Evolutionary conservation across 805 yeast species (phyloP).

Genomic region (Clavispora asparagi): DNA sequence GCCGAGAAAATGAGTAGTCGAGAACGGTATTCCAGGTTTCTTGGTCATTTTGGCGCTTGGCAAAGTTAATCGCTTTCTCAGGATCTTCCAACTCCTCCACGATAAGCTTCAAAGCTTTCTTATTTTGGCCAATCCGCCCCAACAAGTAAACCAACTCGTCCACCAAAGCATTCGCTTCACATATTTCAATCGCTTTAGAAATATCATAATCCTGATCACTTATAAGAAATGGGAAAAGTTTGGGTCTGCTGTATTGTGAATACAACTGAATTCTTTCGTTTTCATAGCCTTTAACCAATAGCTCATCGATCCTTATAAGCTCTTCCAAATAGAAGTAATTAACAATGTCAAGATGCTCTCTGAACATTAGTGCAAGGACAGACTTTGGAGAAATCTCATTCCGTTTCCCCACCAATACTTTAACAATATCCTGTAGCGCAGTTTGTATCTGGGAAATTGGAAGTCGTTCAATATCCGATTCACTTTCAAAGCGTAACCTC

Average conservation of each 20-base stretch:
- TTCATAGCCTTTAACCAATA: slow-evolving; percentile 52
- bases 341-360: slow-evolving; percentile 41
- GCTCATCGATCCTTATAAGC: slow-evolving; percentile 52
- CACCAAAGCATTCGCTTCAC: slow-evolving; percentile 47
- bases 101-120: slow-evolving; percentile 70
- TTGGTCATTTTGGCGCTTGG: slow-evolving; percentile 56
- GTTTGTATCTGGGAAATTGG: slow-evolving; percentile 38
- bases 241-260: slow-evolving; percentile 52
- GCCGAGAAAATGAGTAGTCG: slow-evolving; percentile 63
- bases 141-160: slow-evolving; percentile 78
- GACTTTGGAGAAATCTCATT: slow-evolving; percentile 57
- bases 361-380: slow-evolving; percentile 45
- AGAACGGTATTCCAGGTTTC: slow-evolving; percentile 81
- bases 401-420: slow-evolving; percentile 55
- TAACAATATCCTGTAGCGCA: slow-evolving; percentile 41
- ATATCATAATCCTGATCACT: slow-evolving; percentile 60
- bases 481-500: slow-evolving; percentile 30
- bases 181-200: slow-evolving; percentile 61
- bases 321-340: slow-evolving; percentile 62
- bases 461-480: slow-evolving; percentile 32
- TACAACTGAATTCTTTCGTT: slow-evolving; percentile 62
- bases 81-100: slow-evolving; percentile 77
- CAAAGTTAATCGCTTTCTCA: slow-evolving; percentile 73
- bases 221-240: slow-evolving; percentile 58
- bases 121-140: slow-evolving; percentile 77